Conservation (phyloP, 75 land plant species). For the Larix kaempferi region DNA sequence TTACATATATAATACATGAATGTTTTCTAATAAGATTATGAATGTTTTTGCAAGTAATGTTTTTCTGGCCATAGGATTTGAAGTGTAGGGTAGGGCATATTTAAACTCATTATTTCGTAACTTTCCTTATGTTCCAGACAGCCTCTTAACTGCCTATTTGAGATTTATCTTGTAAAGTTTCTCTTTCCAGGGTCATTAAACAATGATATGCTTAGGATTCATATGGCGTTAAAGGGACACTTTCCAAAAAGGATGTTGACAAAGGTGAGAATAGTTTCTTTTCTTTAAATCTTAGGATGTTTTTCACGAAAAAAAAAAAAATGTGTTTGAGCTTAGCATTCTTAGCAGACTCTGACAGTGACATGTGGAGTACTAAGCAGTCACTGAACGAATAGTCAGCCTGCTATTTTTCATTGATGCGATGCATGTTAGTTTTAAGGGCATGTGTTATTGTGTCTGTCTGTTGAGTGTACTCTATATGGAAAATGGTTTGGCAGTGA, state of each 20-base stretch:
- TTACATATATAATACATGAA: no score
- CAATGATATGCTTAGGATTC: slow-evolving; percentile 98
- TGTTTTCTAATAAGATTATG: no score
- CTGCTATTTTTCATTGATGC: slow-evolving; percentile 29
- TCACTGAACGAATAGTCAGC: slow-evolving; percentile 31
- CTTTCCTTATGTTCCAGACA: no score
- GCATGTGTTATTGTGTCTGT: slow-evolving; percentile 23
- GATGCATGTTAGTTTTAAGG: slow-evolving; percentile 30
- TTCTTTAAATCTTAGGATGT: neutral
- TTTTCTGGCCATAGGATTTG: no score
- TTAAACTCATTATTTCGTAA: no score
- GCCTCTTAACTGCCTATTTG: slow-evolving; percentile 96
- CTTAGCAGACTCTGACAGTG: slow-evolving; percentile 38
- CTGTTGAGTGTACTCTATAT: neutral
- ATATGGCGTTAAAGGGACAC: slow-evolving; percentile 99
- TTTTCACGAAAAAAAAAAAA: slow-evolving; percentile 3
- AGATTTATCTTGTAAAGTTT: slow-evolving; percentile 92
- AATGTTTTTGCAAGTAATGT: no score
- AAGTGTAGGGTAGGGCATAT: no score
- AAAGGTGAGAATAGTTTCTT: slow-evolving; percentile 51
- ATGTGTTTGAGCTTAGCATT: slow-evolving; percentile 11
- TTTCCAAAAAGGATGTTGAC: slow-evolving; percentile 99
- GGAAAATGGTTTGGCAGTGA: neutral
- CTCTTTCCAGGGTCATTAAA: slow-evolving; percentile 96
- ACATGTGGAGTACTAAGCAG: slow-evolving; percentile 55